phyloP scores from a whole-genome alignment of 2,329 filamentous ascomycete genomes.

The Aureobasidium mangrovei region DNA sequence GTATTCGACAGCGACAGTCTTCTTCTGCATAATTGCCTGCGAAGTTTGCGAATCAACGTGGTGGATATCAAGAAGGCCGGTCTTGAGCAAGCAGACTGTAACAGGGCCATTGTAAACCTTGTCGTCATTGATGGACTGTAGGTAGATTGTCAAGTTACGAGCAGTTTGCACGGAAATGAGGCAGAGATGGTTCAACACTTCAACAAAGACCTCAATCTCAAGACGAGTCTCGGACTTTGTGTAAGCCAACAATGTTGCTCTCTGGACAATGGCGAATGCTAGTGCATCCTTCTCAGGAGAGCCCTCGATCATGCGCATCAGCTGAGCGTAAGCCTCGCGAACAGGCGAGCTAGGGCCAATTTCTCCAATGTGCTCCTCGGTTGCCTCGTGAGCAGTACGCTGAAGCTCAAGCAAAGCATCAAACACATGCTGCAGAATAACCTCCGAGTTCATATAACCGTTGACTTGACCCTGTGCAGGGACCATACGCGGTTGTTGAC shows the following conservation, averaged over 20 bases:
- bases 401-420: slow-evolving; percentile 49
- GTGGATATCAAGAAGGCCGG: slow-evolving; percentile 52
- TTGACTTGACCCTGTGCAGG: slow-evolving; percentile 42
- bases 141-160: slow-evolving; percentile 43
- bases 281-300: slow-evolving; percentile 49
- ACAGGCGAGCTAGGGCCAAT: slow-evolving; percentile 46
- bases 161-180: slow-evolving; percentile 50
- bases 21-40: slow-evolving; percentile 61
- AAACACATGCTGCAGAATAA: slow-evolving; percentile 45
- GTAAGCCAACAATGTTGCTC: slow-evolving; percentile 39
- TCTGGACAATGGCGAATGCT: slow-evolving; percentile 47
- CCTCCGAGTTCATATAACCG: slow-evolving; percentile 50
- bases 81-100: slow-evolving; percentile 51
- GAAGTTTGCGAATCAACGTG: slow-evolving; percentile 56
- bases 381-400: slow-evolving; percentile 46
- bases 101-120: slow-evolving; percentile 55
- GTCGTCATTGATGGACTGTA: slow-evolving; percentile 46
- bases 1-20: slow-evolving; percentile 65
- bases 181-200: slow-evolving; percentile 54
- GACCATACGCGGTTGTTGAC: slow-evolving; percentile 40
- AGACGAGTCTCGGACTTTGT: slow-evolving; percentile 45
- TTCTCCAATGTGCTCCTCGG: slow-evolving; percentile 50
- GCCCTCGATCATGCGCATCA: slow-evolving; percentile 44
- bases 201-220: slow-evolving; percentile 55
- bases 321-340: slow-evolving; percentile 50